These are phyloP conservation scores for Crithidia acanthocephali DNA, from an alignment of 208 protist species.

Conservation along the genomic window DNA sequence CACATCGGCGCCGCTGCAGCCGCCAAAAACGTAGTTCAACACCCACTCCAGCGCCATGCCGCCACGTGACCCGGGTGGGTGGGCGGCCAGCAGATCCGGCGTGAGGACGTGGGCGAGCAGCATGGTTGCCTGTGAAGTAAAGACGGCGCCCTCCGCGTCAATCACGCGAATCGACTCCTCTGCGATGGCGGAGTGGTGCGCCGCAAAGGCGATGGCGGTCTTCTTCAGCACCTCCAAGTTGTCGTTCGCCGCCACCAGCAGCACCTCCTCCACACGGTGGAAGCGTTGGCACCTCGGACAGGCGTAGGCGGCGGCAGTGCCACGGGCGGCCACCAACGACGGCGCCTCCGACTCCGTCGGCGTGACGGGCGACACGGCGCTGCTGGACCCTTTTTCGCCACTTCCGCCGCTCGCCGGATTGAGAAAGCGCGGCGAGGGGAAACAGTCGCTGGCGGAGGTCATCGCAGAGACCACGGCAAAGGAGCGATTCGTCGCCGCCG, in stretches of 20 bases:
- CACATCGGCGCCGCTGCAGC: constrained; percentile 40
- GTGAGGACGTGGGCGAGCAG: constrained; percentile 57
- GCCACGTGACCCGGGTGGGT: constrained; percentile 46
- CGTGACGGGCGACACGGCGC: constrained; percentile 1
- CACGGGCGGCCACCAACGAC: constrained; percentile 14
- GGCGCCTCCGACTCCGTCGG: constrained; percentile 5
- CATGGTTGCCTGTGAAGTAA: constrained; percentile 61
- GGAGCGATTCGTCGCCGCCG: not conserved
- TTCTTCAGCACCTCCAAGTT: constrained; percentile 41
- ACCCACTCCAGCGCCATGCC: constrained; percentile 50
- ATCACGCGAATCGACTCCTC: constrained; percentile 45
- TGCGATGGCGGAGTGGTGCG: constrained; percentile 45
- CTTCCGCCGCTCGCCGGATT: not conserved
- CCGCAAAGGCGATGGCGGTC: constrained; percentile 34
- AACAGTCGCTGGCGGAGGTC: not conserved
- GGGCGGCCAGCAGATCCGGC: constrained; percentile 48
- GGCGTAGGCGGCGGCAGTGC: constrained; percentile 16
- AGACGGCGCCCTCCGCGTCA: constrained; percentile 41
- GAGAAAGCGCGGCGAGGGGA: not conserved
- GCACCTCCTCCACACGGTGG: constrained; percentile 32
- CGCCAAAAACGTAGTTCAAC: constrained; percentile 56
- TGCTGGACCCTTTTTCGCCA: not conserved
- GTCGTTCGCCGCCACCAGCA: constrained; percentile 28
- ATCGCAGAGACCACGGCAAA: constrained; percentile 4
- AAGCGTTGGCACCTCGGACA: constrained; percentile 38